phyloP scores from a whole-genome alignment of 768 basidiomycete species.

The Suillus americanus region DNA sequence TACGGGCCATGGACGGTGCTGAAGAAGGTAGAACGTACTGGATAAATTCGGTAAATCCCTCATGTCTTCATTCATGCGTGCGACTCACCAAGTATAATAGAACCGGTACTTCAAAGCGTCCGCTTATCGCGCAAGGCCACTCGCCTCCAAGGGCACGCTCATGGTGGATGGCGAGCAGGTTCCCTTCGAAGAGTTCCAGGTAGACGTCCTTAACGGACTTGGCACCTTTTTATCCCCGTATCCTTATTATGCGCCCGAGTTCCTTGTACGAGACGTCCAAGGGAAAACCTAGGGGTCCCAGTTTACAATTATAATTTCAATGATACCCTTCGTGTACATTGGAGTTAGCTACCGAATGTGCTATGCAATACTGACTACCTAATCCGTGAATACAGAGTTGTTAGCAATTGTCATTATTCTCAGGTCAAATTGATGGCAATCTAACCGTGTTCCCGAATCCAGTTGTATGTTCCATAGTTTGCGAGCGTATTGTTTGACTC shows the following conservation, averaged over 20 bases:
- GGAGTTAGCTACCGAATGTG: background rate
- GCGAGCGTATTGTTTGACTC: background rate
- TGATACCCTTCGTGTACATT: background rate
- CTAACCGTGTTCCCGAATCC: background rate
- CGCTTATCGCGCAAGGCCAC: slow-evolving; percentile 71
- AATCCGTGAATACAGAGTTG: background rate
- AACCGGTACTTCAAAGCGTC: slow-evolving; percentile 71
- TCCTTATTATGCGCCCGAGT: slow-evolving; percentile 53
- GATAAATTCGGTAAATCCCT: slow-evolving; percentile 50
- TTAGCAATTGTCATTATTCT: background rate
- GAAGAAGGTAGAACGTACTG: slow-evolving; percentile 63
- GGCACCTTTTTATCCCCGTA: slow-evolving; percentile 65
- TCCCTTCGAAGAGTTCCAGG: slow-evolving; percentile 72
- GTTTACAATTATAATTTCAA: background rate
- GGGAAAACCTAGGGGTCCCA: slow-evolving; percentile 19
- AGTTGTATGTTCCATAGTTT: background rate
- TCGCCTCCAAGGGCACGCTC: slow-evolving; percentile 50
- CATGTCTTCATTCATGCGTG: slow-evolving; percentile 3
- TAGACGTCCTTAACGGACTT: slow-evolving; percentile 71
- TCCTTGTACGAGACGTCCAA: slow-evolving; percentile 31
- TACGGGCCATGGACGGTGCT: slow-evolving; percentile 59
- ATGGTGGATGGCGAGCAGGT: slow-evolving; percentile 79
- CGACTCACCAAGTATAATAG: slow-evolving; percentile 35
- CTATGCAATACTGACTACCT: background rate
- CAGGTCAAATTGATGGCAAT: background rate